phyloP scores from a whole-genome alignment of 2,329 filamentous ascomycete species.

The Aspergillus sp. region DNA sequence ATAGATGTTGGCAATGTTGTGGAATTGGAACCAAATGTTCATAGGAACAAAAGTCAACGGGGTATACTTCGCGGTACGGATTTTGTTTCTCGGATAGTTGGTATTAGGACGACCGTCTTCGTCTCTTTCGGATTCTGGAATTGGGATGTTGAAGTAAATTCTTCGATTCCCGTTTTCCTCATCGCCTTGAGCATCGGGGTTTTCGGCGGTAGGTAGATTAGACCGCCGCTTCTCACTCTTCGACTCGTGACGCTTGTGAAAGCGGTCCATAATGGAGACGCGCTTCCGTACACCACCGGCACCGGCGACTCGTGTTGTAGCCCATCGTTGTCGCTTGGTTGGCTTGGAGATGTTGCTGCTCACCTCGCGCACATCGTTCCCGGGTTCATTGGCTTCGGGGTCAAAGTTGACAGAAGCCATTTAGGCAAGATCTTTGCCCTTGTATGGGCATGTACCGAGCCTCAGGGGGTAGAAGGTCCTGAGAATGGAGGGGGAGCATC shows the following conservation, averaged over 20 bases:
- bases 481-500: slow-evolving; percentile 22
- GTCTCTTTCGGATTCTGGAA: slow-evolving; percentile 73
- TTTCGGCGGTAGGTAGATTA: slow-evolving; percentile 34
- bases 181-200: slow-evolving; percentile 35
- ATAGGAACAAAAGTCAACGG: slow-evolving; percentile 92
- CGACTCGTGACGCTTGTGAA: slow-evolving; percentile 60
- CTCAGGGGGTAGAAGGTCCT: slow-evolving; percentile 9
- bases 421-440: slow-evolving; percentile 26
- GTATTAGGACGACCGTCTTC: slow-evolving; percentile 72
- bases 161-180: slow-evolving; percentile 33
- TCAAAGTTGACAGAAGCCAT: slow-evolving; percentile 41
- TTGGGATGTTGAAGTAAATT: slow-evolving; percentile 75
- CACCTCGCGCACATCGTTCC: slow-evolving; percentile 25
- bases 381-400: slow-evolving; percentile 26
- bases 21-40: slow-evolving; percentile 96
- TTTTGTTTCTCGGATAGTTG: slow-evolving; percentile 86
- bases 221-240: slow-evolving; percentile 68
- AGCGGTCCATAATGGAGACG: slow-evolving; percentile 73
- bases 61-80: slow-evolving; percentile 96
- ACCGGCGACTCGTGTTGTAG: slow-evolving; percentile 81
- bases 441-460: slow-evolving; percentile 25
- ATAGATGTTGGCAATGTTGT: slow-evolving; percentile 97
- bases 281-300: slow-evolving; percentile 76
- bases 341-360: slow-evolving; percentile 55
- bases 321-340: slow-evolving; percentile 87